Base-by-base conservation (phyloP, 2,329 filamentous ascomycete genomes). In the Xylaria polymorpha region DNA sequence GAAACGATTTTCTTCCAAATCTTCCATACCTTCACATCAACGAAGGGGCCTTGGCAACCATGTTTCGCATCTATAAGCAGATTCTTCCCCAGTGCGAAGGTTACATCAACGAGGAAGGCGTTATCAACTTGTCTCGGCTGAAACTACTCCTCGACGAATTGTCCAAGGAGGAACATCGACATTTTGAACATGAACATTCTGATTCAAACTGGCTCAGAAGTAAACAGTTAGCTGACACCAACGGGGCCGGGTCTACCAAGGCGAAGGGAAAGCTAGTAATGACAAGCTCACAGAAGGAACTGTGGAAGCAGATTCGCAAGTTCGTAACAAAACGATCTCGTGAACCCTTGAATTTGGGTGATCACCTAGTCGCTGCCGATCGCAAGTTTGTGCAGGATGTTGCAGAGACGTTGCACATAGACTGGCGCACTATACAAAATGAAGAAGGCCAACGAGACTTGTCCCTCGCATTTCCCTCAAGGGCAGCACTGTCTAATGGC, bases 1-100 rank as follows among this genome's bases (percentile, higher is more conserved):
- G 96, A 79, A 99, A 99, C 81, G 96, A 99, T 87, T 99, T 99
- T 83, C 87, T 99, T 80, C 96, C 96, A 3, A 98, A 99, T 81
- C 86, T 99, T 67, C 97, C 97, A 5, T 93, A 97, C 77, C 83
- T 99, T 73, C 96, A 99, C 81, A 99, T 99, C 82, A 99, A 99
- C 81, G 97, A 99, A 81, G 97, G 96, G 73, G 96, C 97, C 25
- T 84, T 99, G 80, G 93, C 95, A 29, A 91, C 96, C 78, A 99
- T 99, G 96, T 99, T 99, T 81, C 92, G 92, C 78, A 90, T 97
- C 69, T 99, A 99, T 86, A 98, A 98, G 81, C 87, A 91, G 57
- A 90, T 97, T 44, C 84, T 99, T 68, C 94, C 94, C 8, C 90
- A 91, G 78, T 91, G 94, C 76, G 92, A 93, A 66, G 96, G 96